Base-by-base conservation (phyloP, 164 flowering plant genomes). In the Umbilicus rupestris region DNA sequence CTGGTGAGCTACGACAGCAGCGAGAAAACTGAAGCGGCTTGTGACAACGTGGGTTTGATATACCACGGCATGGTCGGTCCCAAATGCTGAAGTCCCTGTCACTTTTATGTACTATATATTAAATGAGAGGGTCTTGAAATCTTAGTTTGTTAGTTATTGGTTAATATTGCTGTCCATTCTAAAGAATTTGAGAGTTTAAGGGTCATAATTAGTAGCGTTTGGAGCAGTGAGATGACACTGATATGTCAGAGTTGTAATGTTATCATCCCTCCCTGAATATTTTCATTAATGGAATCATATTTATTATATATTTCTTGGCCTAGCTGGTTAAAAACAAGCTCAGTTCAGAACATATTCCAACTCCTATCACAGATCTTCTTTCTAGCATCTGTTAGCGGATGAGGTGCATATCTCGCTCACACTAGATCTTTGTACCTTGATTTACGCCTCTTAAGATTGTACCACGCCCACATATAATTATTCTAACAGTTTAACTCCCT, bases 1-100 rank as follows among this genome's bases (percentile, higher is more conserved):
- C 65, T 62, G 20, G 39, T 39, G 65, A 35, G 42, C 65, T 20
- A 62, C 7, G 26, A 35, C 42, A 22, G 42, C 41, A 39, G 65
- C 65, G 42, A 62, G 15, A 39, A 35, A 19, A 22, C 65, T 16
- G 39, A 30, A 33, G 65, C 65, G 16, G 39, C 65, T 5, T 62
- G 65, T 35, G 42, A 30, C 22, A 62, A 62, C 17, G 65, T 31
- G 39, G 26, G 42, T 7, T 22, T 62, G 42, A 62, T 39, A 3
- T 62, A 62, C 39, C 65, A 31, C 11, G 65, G 65, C 41, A 62
- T 39, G 42, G 65, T 62, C 24, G 39, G 42, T 62, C 65, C 65
- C 1, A 35, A 39, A 35, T 62, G 65, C 65, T 62, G 58, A 52
- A 52, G 1, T 22, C 24, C 5, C 28, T 10, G 7, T 3, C 24